phyloP scores from a whole-genome alignment of 208 protist species.

The Entamoeba moshkovskii region DNA sequence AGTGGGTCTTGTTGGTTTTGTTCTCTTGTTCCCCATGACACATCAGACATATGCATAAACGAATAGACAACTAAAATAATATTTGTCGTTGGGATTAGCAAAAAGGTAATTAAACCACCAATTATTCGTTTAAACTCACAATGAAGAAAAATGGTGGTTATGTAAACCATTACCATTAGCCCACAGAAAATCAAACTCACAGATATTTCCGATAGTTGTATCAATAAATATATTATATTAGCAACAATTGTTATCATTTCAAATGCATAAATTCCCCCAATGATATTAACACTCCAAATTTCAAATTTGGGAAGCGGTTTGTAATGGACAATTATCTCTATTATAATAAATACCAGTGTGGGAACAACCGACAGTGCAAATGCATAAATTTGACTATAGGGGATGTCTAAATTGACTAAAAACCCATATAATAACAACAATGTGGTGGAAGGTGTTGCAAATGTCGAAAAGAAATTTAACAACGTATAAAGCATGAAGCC shows the following conservation, averaged over 20 bases:
- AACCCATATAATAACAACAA: background rate
- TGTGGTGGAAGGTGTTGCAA: background rate
- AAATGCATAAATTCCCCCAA: background rate
- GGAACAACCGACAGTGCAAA: background rate
- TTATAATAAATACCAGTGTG: background rate
- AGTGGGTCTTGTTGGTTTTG: background rate
- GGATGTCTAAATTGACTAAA: background rate
- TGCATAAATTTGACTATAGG: background rate
- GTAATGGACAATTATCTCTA: background rate
- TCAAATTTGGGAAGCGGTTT: background rate
- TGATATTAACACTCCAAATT: background rate
- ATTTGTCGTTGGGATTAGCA: background rate
- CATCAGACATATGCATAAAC: background rate
- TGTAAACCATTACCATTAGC: background rate
- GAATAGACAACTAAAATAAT: background rate
- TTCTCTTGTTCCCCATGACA: background rate
- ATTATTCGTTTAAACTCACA: background rate
- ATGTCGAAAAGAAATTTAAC: background rate
- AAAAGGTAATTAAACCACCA: background rate
- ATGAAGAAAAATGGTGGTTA: background rate
- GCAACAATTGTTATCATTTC: background rate
- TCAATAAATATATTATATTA: background rate
- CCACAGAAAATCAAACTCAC: background rate
- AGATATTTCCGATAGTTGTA: background rate
- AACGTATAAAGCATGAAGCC: background rate